Conservation (phyloP, 2,329 filamentous ascomycete genomes). For the Pseudogymnoascus sp. region DNA sequence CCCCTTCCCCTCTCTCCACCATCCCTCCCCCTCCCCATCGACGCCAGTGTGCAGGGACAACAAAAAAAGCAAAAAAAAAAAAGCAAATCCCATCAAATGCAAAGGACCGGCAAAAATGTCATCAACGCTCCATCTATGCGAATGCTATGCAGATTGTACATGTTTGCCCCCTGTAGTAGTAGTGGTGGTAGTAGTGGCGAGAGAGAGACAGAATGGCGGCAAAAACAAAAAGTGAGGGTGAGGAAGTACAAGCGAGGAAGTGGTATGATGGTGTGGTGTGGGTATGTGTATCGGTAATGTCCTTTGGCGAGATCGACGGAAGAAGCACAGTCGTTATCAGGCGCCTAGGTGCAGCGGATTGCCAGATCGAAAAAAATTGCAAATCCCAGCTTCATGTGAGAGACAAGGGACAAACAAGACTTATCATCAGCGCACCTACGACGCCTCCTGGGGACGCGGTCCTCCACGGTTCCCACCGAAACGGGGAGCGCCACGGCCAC, state of each 20-base stretch:
- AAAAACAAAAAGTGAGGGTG: not conserved
- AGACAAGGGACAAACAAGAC: not conserved
- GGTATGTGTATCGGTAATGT: not conserved
- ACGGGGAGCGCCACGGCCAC: constrained; percentile 35
- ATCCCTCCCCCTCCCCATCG: not conserved
- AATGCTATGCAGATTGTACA: constrained; percentile 5
- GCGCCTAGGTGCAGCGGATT: not conserved
- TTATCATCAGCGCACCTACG: constrained; percentile 15
- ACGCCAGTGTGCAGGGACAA: not conserved
- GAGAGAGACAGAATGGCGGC: not conserved
- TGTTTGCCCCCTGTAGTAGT: not conserved
- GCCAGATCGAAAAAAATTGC: not conserved
- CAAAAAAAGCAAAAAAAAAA: not conserved
- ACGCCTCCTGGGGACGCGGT: constrained; percentile 18
- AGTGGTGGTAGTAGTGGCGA: not conserved
- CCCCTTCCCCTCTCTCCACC: not conserved
- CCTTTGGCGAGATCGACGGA: not conserved
- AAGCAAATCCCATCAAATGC: not conserved
- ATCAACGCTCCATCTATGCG: constrained; percentile 13
- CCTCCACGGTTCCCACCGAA: constrained; percentile 31
- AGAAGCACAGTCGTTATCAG: not conserved
- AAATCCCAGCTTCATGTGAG: not conserved
- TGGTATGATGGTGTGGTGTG: not conserved
- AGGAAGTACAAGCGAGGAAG: not conserved
- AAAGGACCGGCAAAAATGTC: constrained; percentile 21